Evolutionary conservation across 1,284 basidiomycete genomes (phyloP).

Genomic region (Irpex lacteus): DNA sequence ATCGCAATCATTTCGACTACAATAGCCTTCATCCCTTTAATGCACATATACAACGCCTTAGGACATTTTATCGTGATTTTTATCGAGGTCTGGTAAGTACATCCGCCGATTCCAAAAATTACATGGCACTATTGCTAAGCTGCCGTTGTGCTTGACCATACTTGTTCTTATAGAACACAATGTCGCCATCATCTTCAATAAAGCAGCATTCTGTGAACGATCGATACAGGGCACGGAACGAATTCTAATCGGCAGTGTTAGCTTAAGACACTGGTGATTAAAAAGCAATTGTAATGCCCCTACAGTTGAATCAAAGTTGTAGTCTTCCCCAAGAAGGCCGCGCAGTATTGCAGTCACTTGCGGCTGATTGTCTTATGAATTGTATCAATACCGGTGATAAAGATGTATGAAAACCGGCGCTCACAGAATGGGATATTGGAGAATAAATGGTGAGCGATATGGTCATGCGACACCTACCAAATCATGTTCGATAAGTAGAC

Average conservation of each 20-base stretch:
- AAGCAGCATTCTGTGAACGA: conserved; percentile 46
- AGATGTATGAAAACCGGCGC: background rate
- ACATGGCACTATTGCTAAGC: conserved; percentile 12
- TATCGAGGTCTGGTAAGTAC: too few species aligned
- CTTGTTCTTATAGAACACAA: conserved; percentile 77
- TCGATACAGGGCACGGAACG: conserved; percentile 32
- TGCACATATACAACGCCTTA: too few species aligned
- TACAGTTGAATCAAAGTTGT: conserved; percentile 45
- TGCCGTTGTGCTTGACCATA: conserved; percentile 38
- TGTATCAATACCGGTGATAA: background rate
- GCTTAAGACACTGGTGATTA: background rate
- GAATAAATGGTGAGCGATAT: conserved; percentile 28
- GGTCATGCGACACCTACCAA: conserved; percentile 27
- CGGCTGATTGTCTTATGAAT: conserved; percentile 27
- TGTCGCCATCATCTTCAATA: conserved; percentile 73
- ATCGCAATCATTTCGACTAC: too few species aligned
- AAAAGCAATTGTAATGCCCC: conserved; percentile 13
- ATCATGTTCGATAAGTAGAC: conserved; percentile 37
- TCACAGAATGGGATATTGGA: conserved; percentile 23
- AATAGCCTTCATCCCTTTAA: too few species aligned
- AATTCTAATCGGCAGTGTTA: conserved; percentile 10
- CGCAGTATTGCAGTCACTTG: conserved; percentile 29
- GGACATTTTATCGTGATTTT: too few species aligned
- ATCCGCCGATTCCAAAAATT: too few species aligned
- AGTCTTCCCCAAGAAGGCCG: conserved; percentile 32